These are phyloP conservation scores for Pseudisothecium myosuroides DNA, from an alignment of 225 moss, liverwort and hornwort genomes.

Conservation along the genomic window DNA sequence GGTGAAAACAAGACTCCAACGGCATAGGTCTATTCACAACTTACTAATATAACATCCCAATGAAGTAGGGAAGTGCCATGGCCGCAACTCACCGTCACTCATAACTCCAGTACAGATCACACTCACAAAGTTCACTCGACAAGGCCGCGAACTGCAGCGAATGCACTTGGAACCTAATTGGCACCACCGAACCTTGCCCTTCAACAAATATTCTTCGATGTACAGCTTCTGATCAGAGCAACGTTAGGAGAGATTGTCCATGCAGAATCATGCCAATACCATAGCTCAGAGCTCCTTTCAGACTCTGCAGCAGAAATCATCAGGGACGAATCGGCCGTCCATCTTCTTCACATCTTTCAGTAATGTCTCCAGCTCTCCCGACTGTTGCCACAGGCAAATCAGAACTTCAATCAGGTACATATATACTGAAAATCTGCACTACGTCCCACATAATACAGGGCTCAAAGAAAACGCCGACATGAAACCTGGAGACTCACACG, in stretches of 20 bases:
- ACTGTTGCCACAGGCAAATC: constrained; percentile 2
- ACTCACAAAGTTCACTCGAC: neutral
- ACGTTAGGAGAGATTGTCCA: neutral
- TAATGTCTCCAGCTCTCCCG: constrained; percentile 33
- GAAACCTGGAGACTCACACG: constrained; percentile 19
- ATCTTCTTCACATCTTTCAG: constrained; percentile 32
- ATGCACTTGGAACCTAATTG: neutral
- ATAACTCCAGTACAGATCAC: neutral
- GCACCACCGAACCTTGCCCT: neutral
- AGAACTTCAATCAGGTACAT: neutral
- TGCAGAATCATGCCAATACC: neutral
- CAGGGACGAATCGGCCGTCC: neutral
- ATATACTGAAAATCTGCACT: neutral
- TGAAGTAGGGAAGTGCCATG: neutral
- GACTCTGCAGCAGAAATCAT: neutral
- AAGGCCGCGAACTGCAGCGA: neutral
- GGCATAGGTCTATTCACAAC: neutral
- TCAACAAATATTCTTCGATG: neutral
- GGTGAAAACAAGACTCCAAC: neutral
- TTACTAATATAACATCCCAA: neutral
- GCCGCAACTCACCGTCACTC: neutral
- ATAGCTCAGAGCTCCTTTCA: neutral
- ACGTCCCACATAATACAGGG: neutral
- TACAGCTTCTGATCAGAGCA: neutral
- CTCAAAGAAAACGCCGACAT: neutral